Evolutionary conservation across 176 grass and related monocot species (phyloP).

Genomic region (Phoenix dactylifera): DNA sequence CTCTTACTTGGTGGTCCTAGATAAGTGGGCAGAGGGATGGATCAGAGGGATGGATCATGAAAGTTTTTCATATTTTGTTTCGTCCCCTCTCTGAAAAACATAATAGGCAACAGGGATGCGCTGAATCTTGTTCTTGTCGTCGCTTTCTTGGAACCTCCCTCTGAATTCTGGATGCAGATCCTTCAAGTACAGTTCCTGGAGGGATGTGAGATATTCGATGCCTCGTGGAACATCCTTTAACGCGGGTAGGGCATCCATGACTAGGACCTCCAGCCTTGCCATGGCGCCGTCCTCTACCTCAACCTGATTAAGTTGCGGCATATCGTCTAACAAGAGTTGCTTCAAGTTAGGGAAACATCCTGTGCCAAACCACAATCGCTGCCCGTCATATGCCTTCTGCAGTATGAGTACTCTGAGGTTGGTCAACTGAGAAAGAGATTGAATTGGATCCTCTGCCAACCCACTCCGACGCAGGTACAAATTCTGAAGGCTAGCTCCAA

Average conservation of each 20-base stretch:
- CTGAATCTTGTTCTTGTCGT: neutral
- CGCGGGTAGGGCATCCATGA: neutral
- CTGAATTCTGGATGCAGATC: neutral
- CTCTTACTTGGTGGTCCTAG: no score
- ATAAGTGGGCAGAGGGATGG: no score
- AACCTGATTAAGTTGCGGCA: neutral
- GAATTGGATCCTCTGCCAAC: conserved; percentile 12
- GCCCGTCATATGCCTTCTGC: conserved; percentile 2
- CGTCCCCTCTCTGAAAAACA: no score
- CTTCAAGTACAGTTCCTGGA: neutral
- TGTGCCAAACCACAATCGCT: neutral
- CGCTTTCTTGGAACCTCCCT: neutral
- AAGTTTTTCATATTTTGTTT: no score
- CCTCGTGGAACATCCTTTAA: neutral
- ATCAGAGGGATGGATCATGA: no score
- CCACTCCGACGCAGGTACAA: conserved; percentile 29
- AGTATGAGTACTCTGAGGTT: no score
- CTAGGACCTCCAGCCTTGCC: neutral
- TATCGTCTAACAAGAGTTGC: neutral
- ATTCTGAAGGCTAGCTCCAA: neutral
- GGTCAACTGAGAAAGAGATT: conserved; percentile 20
- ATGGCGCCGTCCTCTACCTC: neutral
- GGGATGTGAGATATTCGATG: conserved; percentile 6
- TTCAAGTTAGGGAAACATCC: conserved; percentile 9
- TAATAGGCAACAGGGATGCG: neutral